A percentile compares a stretch with the other conserved stretches of the same genome.
phyloP scores from a whole-genome alignment of 768 basidiomycete species.

The Suillus alpinus region DNA sequence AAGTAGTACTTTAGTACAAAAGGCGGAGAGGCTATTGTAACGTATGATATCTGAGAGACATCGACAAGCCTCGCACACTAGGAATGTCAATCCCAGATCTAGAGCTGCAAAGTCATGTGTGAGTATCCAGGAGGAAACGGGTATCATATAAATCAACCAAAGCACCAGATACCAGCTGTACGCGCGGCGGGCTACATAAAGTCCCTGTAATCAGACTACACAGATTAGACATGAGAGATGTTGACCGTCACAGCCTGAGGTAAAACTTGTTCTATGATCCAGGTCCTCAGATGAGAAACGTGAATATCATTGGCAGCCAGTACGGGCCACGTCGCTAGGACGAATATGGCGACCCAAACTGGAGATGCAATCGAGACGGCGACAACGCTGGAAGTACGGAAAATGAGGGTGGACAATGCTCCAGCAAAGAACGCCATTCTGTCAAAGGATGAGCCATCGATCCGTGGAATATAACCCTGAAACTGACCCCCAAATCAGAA shows the following conservation, averaged over 20 bases:
- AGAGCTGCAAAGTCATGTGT: background rate
- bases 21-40: background rate
- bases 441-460: background rate
- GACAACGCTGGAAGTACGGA: background rate
- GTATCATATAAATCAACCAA: background rate
- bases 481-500: slow-evolving; percentile 31
- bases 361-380: background rate
- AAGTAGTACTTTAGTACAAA: background rate
- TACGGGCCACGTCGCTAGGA: slow-evolving; percentile 6
- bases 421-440: slow-evolving; percentile 7
- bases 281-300: background rate
- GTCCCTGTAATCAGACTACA: background rate
- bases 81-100: background rate
- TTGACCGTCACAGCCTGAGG: background rate
- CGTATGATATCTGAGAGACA: background rate
- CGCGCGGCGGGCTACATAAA: background rate
- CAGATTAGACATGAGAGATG: background rate
- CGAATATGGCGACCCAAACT: background rate
- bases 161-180: background rate
- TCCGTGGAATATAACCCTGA: background rate
- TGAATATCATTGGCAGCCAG: background rate
- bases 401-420: slow-evolving; percentile 4
- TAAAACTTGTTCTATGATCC: background rate
- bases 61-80: background rate
- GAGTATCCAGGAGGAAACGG: background rate